Base-by-base conservation (phyloP, 2,329 filamentous ascomycete species). In the Fusarium fujikuroi region DNA sequence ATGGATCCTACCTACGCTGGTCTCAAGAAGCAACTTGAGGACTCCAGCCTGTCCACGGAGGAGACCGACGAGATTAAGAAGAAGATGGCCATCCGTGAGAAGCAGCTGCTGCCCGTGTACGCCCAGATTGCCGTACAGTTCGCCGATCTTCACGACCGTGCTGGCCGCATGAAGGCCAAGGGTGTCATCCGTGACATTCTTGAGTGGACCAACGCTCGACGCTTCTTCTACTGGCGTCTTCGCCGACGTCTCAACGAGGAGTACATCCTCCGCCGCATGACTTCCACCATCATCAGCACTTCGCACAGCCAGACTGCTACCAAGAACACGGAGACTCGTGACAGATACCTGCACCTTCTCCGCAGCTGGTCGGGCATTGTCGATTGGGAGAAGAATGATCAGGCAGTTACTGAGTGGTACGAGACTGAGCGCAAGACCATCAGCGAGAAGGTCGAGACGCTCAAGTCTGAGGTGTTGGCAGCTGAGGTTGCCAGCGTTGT, bases 141-240 rank as follows among this genome's bases (percentile, higher is more conserved):
- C 78, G 95, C 96, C 68, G 96, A 99, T 83, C 89, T 99, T 56
- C 96, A 99, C 86, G 96, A 99, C 84, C 95, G 96, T 52, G 92
- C 96, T 47, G 96, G 95, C 67, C 94, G 96, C 84, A 99, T 99
- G 96, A 91, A 97, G 87, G 96, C 96, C 83, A 99, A 99, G 91
- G 93, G 95, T 71, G 92, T 93, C 64, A 97, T 99, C 79, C 94
- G 96, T 72, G 90, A 93, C 78, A 86, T 91, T 18, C 88, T 99
- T 44, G 89, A 92, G 79, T 98, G 95, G 96, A 88, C 90, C 81
- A 93, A 97, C 78, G 92, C 95, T 15, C 92, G 96, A 75, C 92
- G 95, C 80, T 98, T 96, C 93, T 98, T 99, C 89, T 99, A 98
- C 92, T 99, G 97, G 96, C 95, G 96, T 84, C 92, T 98, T 72